Evolutionary conservation across 306 rosid genomes (phyloP), one percentile per base, ranked within the genome.

Genomic region (Dalbergia cultrata): DNA sequence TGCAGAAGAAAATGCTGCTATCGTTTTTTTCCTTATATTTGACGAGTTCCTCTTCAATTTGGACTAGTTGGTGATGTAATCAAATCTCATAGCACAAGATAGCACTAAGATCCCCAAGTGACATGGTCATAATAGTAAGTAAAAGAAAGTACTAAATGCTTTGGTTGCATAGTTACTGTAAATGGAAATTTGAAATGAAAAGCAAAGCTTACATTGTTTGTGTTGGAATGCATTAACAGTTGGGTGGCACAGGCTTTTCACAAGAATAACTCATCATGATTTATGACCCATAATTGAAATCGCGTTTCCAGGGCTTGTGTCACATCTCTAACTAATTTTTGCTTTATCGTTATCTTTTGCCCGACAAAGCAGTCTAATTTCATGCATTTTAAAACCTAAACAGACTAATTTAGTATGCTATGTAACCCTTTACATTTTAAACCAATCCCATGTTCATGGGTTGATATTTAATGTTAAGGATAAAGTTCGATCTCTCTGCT

Each of bases 281-380:
- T 9, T 54, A 49, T 53, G 75, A 49, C 70, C 62, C 67, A 58
- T 67, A 66, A 37, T 67, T 66, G 76, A 72, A 49, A 35, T 78
- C 39, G 50, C 45, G 17, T 49, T 57, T 75, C 39, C 7, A 26
- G 80, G 65, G 8, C 31, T 12, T 14, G 13, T 37, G 82, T 62
- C 79, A 64, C 74, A 4, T 72, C 69, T 19, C 61, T 58, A 78
- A 83, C 83, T 39, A 73, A 78, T 59, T 63, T 73, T 57, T 59
- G 71, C 75, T 83, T 76, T 73, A 73, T 54, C 8, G 1, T 26
- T n/a, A n/a, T 73, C 67, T 44, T 72, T 53, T 49, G 13, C 22
- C 62, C 77, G 65, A 79, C 83, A 79, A 60, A 37, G 57, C 31
- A 14, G 56, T 79, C 77, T 5, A 45, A 13, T 47, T 60, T 70